Evolutionary conservation across 495 filamentous ascomycete species (phyloP), one percentile per base, ranked within the genome.

Genomic region (Neurospora intermedia): DNA sequence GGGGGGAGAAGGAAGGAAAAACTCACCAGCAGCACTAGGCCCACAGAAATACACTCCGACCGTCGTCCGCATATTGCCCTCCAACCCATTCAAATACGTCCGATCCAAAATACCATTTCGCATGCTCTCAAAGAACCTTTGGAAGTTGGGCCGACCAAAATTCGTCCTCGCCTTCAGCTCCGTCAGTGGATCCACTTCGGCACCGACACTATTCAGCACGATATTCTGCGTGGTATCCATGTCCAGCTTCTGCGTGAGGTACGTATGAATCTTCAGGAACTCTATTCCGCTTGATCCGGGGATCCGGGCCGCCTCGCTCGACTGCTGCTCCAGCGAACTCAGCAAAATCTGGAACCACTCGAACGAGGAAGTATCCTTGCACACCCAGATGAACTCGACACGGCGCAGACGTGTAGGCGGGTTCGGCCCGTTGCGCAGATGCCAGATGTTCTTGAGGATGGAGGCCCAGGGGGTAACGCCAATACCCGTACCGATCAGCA

Each of bases 361-460:
- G 80, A 99, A 99, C 1, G 95, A 97, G 45, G 86, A 89, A 3
- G 94, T 98, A 77, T 99, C 95, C 80, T 91, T 96, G 87, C 96
- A 98, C 72, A 98, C 90, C 96, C 96, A 99, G 85, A 98, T 97
- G 82, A 99, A 98, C 81, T 99, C 96, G 20, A 99, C 94, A 81
- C 96, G 91, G 70, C 94, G 91, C 48, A 99, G 88, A 79, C 96
- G 92, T 41, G 88, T 89, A 0, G 94, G 94, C 39, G 93, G 91
- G 81, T 97, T 93, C 16, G 93, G 93, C 41, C 89, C 88, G 72
- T 93, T 90, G 45, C 96, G 93, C 74, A 95, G 86, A 78, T 99
- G 94, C 92, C 93, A 99, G 84, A 99, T 98, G 81, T 97, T 97
- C 84, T 99, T 99, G 62, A 99, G 87, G 76, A 98, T 98, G 15